These are phyloP conservation scores for Penstemon davidsonii DNA, from an alignment of 257 asterid genomes.

Conservation along the genomic window DNA sequence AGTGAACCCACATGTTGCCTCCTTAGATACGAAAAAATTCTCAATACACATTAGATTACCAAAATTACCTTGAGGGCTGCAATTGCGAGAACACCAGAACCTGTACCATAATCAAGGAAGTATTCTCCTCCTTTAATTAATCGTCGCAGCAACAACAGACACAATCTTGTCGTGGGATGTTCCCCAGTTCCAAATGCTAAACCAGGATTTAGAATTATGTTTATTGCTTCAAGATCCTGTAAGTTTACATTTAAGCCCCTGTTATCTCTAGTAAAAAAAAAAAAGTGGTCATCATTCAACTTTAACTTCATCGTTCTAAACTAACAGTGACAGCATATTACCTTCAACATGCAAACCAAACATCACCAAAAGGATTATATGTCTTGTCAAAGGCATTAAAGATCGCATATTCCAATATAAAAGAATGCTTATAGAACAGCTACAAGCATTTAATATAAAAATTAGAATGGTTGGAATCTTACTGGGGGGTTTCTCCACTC, in stretches of 20 bases:
- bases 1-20: too few species aligned
- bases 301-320: neutral
- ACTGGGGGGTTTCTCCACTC: conserved; percentile 86
- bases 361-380: neutral
- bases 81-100: conserved; percentile 90
- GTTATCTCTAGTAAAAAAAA: conserved; percentile 3
- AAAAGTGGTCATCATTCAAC: neutral
- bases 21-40: too few species aligned
- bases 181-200: conserved; percentile 98
- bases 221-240: conserved; percentile 73
- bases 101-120: conserved; percentile 95
- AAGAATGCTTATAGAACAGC: neutral
- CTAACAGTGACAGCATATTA: neutral
- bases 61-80: conserved; percentile 78
- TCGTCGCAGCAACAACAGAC: conserved; percentile 64
- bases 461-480: conserved; percentile 38
- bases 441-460: conserved; percentile 2
- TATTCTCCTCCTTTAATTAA: conserved; percentile 75
- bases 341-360: neutral
- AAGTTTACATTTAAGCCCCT: conserved; percentile 22
- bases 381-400: neutral
- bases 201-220: conserved; percentile 82
- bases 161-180: conserved; percentile 87
- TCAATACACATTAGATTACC: too few species aligned
- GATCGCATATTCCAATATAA: neutral